Conservation (phyloP, 176 grass and related monocot species). For the bread wheat (Triticum aestivum) region DNA sequence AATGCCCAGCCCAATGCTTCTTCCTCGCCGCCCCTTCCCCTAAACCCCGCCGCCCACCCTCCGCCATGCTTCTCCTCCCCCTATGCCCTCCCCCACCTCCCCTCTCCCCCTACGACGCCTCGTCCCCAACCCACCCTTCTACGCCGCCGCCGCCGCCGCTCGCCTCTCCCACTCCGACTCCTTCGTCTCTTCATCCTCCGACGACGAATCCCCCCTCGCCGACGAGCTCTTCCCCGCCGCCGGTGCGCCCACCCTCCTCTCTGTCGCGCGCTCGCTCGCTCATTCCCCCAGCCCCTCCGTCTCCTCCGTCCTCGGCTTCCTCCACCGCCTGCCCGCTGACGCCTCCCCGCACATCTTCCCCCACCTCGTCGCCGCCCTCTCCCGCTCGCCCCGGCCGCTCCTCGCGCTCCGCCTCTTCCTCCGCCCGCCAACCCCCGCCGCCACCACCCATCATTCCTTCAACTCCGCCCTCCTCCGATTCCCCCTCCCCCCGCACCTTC, state of each 20-base stretch:
- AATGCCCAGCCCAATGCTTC: not conserved
- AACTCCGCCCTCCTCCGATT: constrained; percentile 49
- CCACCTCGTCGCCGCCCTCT: constrained; percentile 62
- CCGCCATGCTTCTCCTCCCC: constrained; percentile 54
- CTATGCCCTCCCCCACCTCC: constrained; percentile 36
- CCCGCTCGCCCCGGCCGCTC: constrained; percentile 34
- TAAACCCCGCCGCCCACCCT: constrained; percentile 33
- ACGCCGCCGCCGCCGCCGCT: constrained; percentile 15
- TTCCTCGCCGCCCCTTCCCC: not conserved
- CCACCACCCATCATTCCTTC: constrained; percentile 40
- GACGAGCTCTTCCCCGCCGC: constrained; percentile 52
- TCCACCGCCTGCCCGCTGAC: constrained; percentile 35
- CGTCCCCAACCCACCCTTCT: not conserved
- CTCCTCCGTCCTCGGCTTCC: constrained; percentile 41
- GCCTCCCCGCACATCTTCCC: constrained; percentile 55
- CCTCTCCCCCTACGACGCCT: constrained; percentile 25
- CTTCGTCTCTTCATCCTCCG: constrained; percentile 16
- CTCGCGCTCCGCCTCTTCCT: constrained; percentile 53
- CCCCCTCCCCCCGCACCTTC: constrained; percentile 48
- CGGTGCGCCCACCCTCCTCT: constrained; percentile 54
- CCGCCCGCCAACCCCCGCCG: constrained; percentile 23
- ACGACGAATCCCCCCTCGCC: constrained; percentile 41
- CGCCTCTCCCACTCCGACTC: constrained; percentile 1
- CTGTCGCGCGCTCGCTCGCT: constrained; percentile 48
- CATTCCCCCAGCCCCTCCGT: constrained; percentile 27